phyloP scores from a whole-genome alignment of 169 alveolate species.

The Plasmodium sp. region DNA sequence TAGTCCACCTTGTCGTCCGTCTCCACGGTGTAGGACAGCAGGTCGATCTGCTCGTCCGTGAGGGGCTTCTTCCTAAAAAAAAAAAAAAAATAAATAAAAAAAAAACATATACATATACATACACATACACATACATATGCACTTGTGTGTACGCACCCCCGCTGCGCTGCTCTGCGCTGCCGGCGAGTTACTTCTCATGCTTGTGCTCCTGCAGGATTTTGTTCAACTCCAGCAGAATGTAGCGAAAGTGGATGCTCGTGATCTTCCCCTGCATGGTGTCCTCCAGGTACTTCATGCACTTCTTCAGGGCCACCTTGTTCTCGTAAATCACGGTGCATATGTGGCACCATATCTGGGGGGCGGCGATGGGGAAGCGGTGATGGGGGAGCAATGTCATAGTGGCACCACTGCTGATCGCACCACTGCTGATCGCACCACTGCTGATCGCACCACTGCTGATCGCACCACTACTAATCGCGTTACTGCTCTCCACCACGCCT shows the following conservation, averaged over 20 bases:
- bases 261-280: conserved; percentile 77
- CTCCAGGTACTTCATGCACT: conserved; percentile 79
- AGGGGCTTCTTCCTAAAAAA: conserved; percentile 77
- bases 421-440: too few species aligned
- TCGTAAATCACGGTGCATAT: conserved; percentile 80
- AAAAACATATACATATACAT: neutral
- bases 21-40: conserved; percentile 76
- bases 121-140: neutral
- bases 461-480: neutral
- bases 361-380: neutral
- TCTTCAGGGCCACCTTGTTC: conserved; percentile 72
- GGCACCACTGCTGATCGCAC: neutral
- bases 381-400: neutral
- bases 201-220: conserved; percentile 52
- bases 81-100: neutral
- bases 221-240: conserved; percentile 75
- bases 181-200: neutral
- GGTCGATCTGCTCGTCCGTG: conserved; percentile 83
- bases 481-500: neutral
- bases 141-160: too few species aligned
- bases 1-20: conserved; percentile 78
- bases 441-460: too few species aligned
- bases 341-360: conserved; percentile 80
- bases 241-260: conserved; percentile 73
- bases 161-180: too few species aligned